phyloP scores from a whole-genome alignment of 805 yeast species.

The Danielia oregonensis region DNA sequence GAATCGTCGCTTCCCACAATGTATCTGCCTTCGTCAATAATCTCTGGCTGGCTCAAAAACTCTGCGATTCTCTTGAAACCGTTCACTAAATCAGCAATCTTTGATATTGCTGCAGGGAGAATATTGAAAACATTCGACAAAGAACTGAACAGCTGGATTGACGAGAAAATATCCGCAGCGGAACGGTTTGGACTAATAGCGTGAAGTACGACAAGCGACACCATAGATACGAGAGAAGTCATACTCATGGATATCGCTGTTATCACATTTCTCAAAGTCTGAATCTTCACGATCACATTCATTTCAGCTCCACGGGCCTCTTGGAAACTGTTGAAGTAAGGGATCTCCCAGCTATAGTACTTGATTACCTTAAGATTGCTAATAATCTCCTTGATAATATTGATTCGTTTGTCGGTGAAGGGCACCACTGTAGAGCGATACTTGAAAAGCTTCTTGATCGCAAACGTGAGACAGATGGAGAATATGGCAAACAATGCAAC shows the following conservation, averaged over 20 bases:
- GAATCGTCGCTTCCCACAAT: neutral
- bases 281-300: conserved; percentile 4
- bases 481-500: conserved; percentile 6
- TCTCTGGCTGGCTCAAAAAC: neutral
- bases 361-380: conserved; percentile 8
- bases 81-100: neutral
- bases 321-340: conserved; percentile 3
- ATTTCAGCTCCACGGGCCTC: conserved; percentile 4
- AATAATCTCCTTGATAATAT: conserved; percentile 5
- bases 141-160: conserved; percentile 62
- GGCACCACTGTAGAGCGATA: conserved; percentile 56
- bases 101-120: neutral
- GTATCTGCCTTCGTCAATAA: neutral
- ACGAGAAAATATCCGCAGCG: conserved; percentile 66
- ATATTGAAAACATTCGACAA: conserved; percentile 31
- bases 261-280: conserved; percentile 3
- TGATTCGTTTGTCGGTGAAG: conserved; percentile 19
- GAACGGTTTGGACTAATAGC: conserved; percentile 18
- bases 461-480: conserved; percentile 2
- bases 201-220: conserved; percentile 6
- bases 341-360: conserved; percentile 11
- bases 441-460: conserved; percentile 35
- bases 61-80: neutral
- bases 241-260: conserved; percentile 4
- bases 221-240: conserved; percentile 3